Evolutionary conservation across 2,329 filamentous ascomycete genomes (phyloP), one percentile per base, ranked within the genome.

Genomic region (Cladorrhinum sp.): DNA sequence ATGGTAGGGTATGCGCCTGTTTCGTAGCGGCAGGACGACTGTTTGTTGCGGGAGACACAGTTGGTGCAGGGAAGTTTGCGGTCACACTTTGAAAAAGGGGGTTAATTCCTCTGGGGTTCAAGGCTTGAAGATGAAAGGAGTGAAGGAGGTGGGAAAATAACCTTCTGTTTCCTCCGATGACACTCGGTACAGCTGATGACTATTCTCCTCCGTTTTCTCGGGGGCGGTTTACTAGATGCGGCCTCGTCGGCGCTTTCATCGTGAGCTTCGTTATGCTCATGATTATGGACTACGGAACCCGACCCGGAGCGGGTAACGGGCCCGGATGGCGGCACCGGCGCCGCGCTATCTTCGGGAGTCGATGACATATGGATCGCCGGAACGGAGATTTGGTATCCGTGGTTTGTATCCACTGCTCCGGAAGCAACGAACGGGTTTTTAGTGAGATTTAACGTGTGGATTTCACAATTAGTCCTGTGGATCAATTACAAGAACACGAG

Each of bases 161-260:
- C 82, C 77, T 85, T 85, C 69, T 86, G 83, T 69, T 88, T 88
- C 62, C 85, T 78, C 63, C 85, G 77, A 71, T 87, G 85, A 66
- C 85, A 88, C 69, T 88, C 85, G 10, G 80, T 84, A 66, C 85
- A 88, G 7, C 83, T 86, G 60, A 87, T 84, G 50, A 87, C 83
- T 48, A 84, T 77, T 42, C 85, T 79, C 67, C 82, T 80, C 65
- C 85, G 77, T 73, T 87, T 87, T 59, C 82, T 79, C 3, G 80
- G 77, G 18, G 79, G 78, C 46, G 72, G 75, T 63, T 73, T 74
- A 28, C 61, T 36, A 6, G 59, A 20, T n/a, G 52, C 26, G 46
- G 36, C 59, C 10, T 55, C 16, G 39, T 61, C 50, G 23, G 46
- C 26, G 24, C 55, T 57, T 16, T 58, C 56, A 14, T 51, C 23